Conservation (phyloP, 352 stramenopile genomes). For the Phytophthora pseudosyringae region DNA sequence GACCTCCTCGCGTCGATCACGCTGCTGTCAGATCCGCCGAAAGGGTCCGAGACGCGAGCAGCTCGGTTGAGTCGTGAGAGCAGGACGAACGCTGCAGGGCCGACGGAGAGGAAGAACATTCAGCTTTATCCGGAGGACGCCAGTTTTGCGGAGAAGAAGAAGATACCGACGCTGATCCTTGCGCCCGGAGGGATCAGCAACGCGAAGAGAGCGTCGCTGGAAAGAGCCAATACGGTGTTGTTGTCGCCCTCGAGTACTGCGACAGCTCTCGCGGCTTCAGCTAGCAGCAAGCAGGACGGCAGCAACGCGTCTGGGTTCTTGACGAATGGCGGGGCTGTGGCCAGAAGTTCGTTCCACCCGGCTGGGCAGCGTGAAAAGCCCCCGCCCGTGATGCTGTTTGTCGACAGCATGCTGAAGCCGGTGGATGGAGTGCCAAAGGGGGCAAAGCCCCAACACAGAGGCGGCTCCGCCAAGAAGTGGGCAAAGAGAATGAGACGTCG, state of each 20-base stretch:
- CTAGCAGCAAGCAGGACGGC: constrained; percentile 19
- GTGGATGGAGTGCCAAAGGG: constrained; percentile 7
- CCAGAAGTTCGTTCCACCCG: constrained; percentile 4
- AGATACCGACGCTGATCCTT: constrained; percentile 1
- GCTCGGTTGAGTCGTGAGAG: background rate
- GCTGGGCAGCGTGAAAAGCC: constrained; percentile 13
- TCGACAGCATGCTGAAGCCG: constrained; percentile 28
- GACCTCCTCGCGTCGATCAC: constrained; percentile 49
- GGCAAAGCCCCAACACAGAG: background rate
- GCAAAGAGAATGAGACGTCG: constrained; percentile 26
- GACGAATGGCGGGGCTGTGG: background rate
- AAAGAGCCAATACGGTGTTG: constrained; percentile 24
- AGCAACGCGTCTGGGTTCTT: background rate
- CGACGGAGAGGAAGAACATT: constrained; percentile 24
- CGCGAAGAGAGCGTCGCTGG: constrained; percentile 6
- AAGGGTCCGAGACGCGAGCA: background rate
- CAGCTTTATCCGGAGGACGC: constrained; percentile 37
- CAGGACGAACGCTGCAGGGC: background rate
- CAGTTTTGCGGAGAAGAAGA: constrained; percentile 16
- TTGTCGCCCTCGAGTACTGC: constrained; percentile 38
- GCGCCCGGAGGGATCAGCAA: constrained; percentile 1
- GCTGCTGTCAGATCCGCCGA: constrained; percentile 27
- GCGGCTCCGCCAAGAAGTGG: constrained; percentile 26
- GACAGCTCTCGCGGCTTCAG: constrained; percentile 13
- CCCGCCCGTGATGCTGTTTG: constrained; percentile 38